A percentile compares a stretch with the other conserved stretches of the same genome.
Conservation (phyloP, 2,329 filamentous ascomycete species). For the Polytolypa hystricis region DNA sequence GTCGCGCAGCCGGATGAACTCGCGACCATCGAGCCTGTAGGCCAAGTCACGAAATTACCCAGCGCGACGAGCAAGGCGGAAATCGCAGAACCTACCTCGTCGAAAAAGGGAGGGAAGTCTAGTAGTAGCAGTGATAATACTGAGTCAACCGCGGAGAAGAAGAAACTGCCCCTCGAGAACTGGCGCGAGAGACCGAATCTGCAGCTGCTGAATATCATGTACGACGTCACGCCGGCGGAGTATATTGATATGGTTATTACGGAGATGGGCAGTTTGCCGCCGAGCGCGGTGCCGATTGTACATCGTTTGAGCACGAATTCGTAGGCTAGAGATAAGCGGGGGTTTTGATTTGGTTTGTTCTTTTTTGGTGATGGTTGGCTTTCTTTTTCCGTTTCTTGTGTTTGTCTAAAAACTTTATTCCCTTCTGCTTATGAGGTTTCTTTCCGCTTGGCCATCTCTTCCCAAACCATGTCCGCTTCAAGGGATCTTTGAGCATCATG, state of each 20-base stretch:
- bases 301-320: conserved; percentile 45
- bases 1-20: conserved; percentile 66
- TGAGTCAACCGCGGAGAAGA: conserved; percentile 11
- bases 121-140: conserved; percentile 14
- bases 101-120: conserved; percentile 24
- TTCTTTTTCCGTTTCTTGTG: not conserved
- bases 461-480: too few species aligned
- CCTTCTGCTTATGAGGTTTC: not conserved
- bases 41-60: conserved; percentile 8
- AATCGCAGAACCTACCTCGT: conserved; percentile 14
- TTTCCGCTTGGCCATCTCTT: not conserved
- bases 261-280: conserved; percentile 76
- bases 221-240: conserved; percentile 81
- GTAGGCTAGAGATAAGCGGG: too few species aligned
- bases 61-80: conserved; percentile 1
- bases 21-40: conserved; percentile 16
- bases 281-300: conserved; percentile 70
- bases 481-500: too few species aligned
- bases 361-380: not conserved
- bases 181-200: conserved; percentile 51
- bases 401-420: not conserved
- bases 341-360: not conserved
- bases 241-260: conserved; percentile 84
- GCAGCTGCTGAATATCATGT: conserved; percentile 64
- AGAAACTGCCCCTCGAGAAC: conserved; percentile 32